These are phyloP conservation scores for Emergomyces orientalis DNA, from an alignment of 2,329 filamentous ascomycete species.

Conservation along the genomic window DNA sequence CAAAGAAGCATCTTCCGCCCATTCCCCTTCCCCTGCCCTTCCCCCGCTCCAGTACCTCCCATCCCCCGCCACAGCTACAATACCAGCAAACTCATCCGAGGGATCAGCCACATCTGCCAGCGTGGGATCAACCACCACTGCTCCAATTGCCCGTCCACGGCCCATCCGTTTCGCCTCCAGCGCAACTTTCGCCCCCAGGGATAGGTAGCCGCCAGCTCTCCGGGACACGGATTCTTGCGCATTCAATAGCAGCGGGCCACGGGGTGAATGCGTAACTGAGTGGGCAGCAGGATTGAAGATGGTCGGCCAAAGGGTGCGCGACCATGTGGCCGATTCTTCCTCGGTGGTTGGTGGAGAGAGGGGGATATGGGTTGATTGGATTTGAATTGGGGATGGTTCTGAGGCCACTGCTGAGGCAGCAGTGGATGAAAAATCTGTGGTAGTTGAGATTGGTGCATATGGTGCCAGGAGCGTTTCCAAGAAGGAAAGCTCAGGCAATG, in stretches of 20 bases:
- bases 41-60: constrained; percentile 27
- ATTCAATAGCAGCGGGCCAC: constrained; percentile 29
- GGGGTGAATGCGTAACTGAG: constrained; percentile 35
- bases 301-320: constrained; percentile 35
- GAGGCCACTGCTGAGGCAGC: too few species aligned
- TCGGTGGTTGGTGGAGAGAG: constrained; percentile 33
- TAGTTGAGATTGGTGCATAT: constrained; percentile 23
- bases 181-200: constrained; percentile 32
- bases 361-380: constrained; percentile 32
- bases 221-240: constrained; percentile 29
- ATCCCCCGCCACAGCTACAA: constrained; percentile 39
- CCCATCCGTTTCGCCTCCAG: constrained; percentile 29
- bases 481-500: constrained; percentile 28
- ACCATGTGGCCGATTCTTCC: constrained; percentile 36
- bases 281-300: constrained; percentile 38
- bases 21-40: background rate
- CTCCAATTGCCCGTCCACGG: constrained; percentile 34
- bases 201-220: constrained; percentile 31
- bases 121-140: constrained; percentile 38
- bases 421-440: background rate
- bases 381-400: constrained; percentile 14
- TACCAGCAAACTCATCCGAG: constrained; percentile 29
- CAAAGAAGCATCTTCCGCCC: background rate
- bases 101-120: constrained; percentile 22
- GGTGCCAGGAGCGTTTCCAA: constrained; percentile 31